Evolutionary conservation across 2,329 filamentous ascomycete genomes (phyloP).

Genomic region (Nemania diffusa): DNA sequence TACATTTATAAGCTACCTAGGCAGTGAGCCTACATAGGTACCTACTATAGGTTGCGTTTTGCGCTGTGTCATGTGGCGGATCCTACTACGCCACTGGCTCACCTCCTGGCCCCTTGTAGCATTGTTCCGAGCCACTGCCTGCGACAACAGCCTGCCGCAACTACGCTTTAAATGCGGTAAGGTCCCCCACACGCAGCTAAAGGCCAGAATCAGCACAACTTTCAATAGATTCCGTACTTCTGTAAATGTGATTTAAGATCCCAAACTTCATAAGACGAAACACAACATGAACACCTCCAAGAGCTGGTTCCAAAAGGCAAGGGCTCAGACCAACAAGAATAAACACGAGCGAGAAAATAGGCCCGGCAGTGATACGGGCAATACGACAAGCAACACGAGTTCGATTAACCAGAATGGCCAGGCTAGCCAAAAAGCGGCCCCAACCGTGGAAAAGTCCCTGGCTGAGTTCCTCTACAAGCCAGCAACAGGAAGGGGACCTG

Average conservation of each 20-base stretch:
- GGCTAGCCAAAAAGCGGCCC: background rate
- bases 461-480: conserved; percentile 26
- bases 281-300: conserved; percentile 23
- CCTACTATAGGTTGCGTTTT: background rate
- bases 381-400: background rate
- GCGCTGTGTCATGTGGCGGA: background rate
- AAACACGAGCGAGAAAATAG: background rate
- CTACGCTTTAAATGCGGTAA: conserved; percentile 28
- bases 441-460: conserved; percentile 3
- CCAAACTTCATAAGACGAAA: conserved; percentile 16
- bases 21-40: background rate
- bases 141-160: background rate
- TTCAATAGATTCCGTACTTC: conserved; percentile 2
- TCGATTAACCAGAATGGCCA: background rate
- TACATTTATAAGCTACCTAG: too few species aligned
- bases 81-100: background rate
- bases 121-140: background rate
- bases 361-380: conserved; percentile 6
- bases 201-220: conserved; percentile 8
- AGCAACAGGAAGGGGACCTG: conserved; percentile 5
- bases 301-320: conserved; percentile 29
- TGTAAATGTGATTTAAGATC: conserved; percentile 7
- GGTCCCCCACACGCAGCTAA: conserved; percentile 18
- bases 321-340: conserved; percentile 19
- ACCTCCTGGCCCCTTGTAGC: background rate